These are phyloP conservation scores for Neonectria coccinea DNA, from an alignment of 2,329 filamentous ascomycete genomes.

Conservation along the genomic window DNA sequence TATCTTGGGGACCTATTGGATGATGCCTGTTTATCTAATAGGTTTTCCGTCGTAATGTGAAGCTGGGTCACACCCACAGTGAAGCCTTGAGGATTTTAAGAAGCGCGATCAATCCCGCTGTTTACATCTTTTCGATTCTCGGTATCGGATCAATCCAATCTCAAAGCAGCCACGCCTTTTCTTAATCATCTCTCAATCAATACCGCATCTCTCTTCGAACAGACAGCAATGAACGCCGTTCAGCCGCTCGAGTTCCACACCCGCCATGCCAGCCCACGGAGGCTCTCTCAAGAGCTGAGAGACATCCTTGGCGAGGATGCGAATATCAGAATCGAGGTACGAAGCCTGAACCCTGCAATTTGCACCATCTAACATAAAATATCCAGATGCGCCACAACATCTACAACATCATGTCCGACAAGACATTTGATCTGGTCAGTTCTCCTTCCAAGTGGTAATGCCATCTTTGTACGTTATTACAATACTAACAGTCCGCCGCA, in stretches of 20 bases:
- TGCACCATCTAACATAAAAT: background rate
- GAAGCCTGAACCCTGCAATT: background rate
- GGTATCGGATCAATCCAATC: background rate
- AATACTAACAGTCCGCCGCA: background rate
- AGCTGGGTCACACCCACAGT: background rate
- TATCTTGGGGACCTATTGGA: background rate
- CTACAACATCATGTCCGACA: background rate
- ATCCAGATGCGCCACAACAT: background rate
- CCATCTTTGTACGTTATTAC: no score
- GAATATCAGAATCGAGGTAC: background rate
- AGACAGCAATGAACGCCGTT: background rate
- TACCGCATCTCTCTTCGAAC: no score
- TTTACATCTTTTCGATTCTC: background rate
- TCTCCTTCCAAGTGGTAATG: background rate
- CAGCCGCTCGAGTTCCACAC: background rate
- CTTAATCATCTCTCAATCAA: no score
- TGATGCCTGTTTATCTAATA: background rate
- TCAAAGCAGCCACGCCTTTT: background rate
- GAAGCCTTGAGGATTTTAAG: background rate
- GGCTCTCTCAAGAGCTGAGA: background rate
- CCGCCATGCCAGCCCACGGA: background rate
- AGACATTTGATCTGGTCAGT: background rate
- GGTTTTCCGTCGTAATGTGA: background rate
- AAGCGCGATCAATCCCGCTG: background rate
- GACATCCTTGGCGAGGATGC: background rate